Evolutionary conservation across 495 filamentous ascomycete genomes (phyloP).

Genomic region (Bacidia rubella): DNA sequence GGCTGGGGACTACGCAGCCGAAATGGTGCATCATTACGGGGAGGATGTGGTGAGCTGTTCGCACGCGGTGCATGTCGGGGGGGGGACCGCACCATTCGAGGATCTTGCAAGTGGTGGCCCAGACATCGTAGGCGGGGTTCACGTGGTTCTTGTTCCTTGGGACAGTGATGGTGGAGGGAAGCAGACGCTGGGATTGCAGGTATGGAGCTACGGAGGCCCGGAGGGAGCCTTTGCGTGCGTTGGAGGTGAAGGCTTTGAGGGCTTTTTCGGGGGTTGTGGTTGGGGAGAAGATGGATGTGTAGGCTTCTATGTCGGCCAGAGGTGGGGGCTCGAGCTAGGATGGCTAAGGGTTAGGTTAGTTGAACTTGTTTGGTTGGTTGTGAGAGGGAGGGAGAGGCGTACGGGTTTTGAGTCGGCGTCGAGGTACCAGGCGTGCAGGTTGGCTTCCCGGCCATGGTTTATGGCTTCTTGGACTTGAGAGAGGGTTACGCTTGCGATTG

Average conservation of each 20-base stretch:
- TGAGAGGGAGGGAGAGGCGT: conserved; percentile 7
- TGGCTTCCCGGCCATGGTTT: conserved; percentile 29
- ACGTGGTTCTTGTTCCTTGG: conserved; percentile 27
- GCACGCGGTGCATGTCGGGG: conserved; percentile 21
- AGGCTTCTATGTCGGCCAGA: conserved; percentile 37
- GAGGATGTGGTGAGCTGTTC: conserved; percentile 39
- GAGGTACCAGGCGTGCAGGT: conserved; percentile 30
- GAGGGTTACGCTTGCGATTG: conserved; percentile 36
- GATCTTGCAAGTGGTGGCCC: conserved; percentile 33
- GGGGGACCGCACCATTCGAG: conserved; percentile 41
- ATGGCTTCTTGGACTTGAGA: conserved; percentile 39
- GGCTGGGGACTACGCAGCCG: conserved; percentile 44
- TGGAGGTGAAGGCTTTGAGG: conserved; percentile 37
- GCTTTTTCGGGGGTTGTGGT: conserved; percentile 34
- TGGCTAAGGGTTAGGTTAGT: conserved; percentile 1
- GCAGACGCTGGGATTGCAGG: conserved; percentile 29
- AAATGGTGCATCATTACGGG: conserved; percentile 58
- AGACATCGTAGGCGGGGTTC: conserved; percentile 48
- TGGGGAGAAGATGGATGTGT: conserved; percentile 44
- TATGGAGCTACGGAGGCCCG: conserved; percentile 35
- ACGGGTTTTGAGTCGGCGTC: conserved; percentile 24
- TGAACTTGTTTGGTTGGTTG: conserved; percentile 9
- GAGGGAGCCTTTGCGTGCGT: conserved; percentile 44
- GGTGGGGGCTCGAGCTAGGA: conserved; percentile 32
- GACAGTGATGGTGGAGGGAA: conserved; percentile 22